These are phyloP conservation scores for Jaltomata sinuosa DNA, from an alignment of 257 asterid genomes.

Conservation along the genomic window DNA sequence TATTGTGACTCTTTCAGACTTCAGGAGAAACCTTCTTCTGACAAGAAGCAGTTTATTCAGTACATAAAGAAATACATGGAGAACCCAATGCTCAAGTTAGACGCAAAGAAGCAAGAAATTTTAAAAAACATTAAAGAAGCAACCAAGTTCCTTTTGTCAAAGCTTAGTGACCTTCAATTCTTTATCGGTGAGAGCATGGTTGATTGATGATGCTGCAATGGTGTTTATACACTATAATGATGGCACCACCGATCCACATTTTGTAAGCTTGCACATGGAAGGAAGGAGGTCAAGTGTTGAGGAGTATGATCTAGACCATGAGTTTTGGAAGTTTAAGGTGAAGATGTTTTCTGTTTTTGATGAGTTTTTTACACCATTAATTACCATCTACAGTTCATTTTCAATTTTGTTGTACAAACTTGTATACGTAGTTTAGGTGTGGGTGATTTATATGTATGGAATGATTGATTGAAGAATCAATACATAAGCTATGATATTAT, in stretches of 20 bases:
- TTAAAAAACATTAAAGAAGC: conserved; percentile 63
- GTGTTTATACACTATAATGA: conserved; percentile 51
- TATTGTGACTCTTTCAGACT: not conserved
- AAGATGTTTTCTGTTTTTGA: not conserved
- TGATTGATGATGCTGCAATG: not conserved
- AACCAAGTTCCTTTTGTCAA: conserved; percentile 38
- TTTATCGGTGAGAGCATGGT: conserved; percentile 56
- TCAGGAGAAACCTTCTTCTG: too few species aligned
- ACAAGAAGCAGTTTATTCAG: too few species aligned
- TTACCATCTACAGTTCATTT: not conserved
- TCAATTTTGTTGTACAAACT: not conserved
- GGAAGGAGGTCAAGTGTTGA: conserved; percentile 49
- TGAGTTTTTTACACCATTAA: not conserved
- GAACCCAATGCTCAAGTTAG: conserved; percentile 28
- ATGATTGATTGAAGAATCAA: not conserved
- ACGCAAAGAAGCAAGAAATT: conserved; percentile 17
- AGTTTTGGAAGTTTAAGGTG: too few species aligned
- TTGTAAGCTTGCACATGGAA: conserved; percentile 30
- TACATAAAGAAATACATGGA: conserved; percentile 28
- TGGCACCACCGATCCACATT: conserved; percentile 46
- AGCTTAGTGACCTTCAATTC: conserved; percentile 47
- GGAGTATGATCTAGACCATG: not conserved
- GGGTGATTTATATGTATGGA: not conserved
- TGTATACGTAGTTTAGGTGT: not conserved
- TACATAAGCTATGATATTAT: not conserved